These are phyloP conservation scores for Xylaria sp. DNA, from an alignment of 2,329 filamentous ascomycete species.

Conservation along the genomic window DNA sequence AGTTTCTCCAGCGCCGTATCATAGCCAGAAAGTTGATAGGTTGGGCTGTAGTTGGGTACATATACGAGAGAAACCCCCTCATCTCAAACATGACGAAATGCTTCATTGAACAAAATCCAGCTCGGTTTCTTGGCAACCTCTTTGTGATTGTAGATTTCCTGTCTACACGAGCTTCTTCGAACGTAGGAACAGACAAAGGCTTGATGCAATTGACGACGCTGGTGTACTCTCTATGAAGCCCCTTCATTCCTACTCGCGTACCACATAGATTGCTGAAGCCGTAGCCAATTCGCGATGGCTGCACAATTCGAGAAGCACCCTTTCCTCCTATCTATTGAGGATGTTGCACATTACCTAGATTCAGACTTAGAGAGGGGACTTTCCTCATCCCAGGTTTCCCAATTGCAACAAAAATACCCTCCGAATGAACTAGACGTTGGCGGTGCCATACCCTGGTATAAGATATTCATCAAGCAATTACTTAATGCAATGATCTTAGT, in stretches of 20 bases:
- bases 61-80: constrained; percentile 32
- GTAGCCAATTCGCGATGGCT: constrained; percentile 53
- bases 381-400: constrained; percentile 66
- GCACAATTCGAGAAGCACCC: constrained; percentile 65
- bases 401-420: constrained; percentile 70
- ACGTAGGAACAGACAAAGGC: constrained; percentile 7
- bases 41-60: too few relatives aligned
- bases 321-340: constrained; percentile 69
- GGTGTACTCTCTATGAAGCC: constrained; percentile 37
- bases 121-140: neutral
- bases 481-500: constrained; percentile 83
- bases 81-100: constrained; percentile 11
- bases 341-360: constrained; percentile 71
- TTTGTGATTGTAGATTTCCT: neutral
- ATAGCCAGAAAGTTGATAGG: constrained; percentile 6
- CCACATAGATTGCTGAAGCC: constrained; percentile 25
- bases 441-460: constrained; percentile 74
- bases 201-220: neutral
- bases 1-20: constrained; percentile 3
- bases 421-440: constrained; percentile 77
- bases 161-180: neutral
- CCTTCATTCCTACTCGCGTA: constrained; percentile 20
- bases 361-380: constrained; percentile 76
- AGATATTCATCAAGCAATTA: constrained; percentile 77
- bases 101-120: neutral